Conservation (phyloP, 2,329 filamentous ascomycete genomes). For the Cercospora brassicicola region DNA sequence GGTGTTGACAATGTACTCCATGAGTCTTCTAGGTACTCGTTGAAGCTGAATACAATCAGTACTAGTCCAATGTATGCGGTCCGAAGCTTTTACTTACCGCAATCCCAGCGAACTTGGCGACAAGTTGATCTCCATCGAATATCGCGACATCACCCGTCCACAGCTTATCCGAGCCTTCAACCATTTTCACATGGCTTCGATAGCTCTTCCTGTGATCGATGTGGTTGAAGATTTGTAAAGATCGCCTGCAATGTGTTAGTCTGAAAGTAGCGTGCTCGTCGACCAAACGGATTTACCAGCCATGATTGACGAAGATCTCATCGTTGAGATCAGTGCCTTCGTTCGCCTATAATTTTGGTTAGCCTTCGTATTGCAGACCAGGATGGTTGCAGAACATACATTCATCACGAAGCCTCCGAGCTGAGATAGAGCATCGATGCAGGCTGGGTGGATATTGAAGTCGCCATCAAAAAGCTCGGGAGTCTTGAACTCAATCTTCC, state of each 20-base stretch:
- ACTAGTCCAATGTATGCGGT: not conserved
- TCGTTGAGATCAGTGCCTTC: slow-evolving; percentile 31
- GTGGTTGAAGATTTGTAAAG: slow-evolving; percentile 13
- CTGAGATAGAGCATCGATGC: slow-evolving; percentile 43
- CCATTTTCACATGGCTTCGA: not conserved
- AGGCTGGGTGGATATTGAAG: slow-evolving; percentile 22
- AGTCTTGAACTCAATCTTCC: not conserved
- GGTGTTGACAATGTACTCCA: not conserved
- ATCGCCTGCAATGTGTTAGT: not conserved
- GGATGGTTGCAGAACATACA: not conserved
- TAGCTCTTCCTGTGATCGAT: not conserved
- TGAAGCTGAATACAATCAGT: not conserved
- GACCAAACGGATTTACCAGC: slow-evolving; percentile 28
- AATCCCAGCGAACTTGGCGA: not conserved
- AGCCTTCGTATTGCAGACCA: not conserved
- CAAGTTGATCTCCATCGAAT: not conserved
- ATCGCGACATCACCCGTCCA: not conserved
- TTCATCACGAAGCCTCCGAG: slow-evolving; percentile 31
- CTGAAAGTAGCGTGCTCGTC: not conserved
- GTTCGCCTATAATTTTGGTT: slow-evolving; percentile 9
- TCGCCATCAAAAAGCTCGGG: not conserved
- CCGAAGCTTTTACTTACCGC: not conserved
- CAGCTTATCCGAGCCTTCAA: not conserved
- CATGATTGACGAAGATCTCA: slow-evolving; percentile 41
- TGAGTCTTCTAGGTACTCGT: not conserved